Percentiles rank a stretch among this genome's conserved stretches.
These are phyloP conservation scores for Isoetes taiwanensis DNA, from an alignment of 75 land plant species.

Conservation along the genomic window DNA sequence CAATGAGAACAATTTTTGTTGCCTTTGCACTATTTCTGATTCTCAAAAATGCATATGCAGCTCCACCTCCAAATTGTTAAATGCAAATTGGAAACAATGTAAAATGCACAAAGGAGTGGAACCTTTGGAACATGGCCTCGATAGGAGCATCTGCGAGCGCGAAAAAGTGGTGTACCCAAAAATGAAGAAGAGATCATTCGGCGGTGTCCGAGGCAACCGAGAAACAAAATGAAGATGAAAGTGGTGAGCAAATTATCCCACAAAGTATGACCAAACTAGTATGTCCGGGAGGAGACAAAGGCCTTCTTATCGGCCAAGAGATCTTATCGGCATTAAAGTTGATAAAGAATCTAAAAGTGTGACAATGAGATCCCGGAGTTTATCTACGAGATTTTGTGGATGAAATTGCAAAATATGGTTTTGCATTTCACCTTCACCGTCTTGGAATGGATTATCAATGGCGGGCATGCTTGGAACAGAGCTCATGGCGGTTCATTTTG, in stretches of 20 bases:
- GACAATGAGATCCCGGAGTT: neutral
- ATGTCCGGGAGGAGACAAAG: constrained; percentile 4
- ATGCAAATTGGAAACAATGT: too few relatives aligned
- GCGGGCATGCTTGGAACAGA: neutral
- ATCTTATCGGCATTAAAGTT: neutral
- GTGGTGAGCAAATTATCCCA: neutral
- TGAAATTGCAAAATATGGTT: too few relatives aligned
- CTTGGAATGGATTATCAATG: constrained; percentile 2
- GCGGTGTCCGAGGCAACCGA: neutral
- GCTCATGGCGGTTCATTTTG: neutral
- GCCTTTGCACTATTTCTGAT: too few relatives aligned
- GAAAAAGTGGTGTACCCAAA: neutral
- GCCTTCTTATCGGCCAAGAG: neutral
- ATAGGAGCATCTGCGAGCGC: neutral
- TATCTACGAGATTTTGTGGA: neutral
- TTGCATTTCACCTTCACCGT: neutral
- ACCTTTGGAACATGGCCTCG: neutral
- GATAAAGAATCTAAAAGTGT: neutral
- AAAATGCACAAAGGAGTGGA: neutral
- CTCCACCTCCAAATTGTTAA: too few relatives aligned
- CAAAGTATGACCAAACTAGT: constrained; percentile 6
- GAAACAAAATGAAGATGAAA: constrained; percentile 8
- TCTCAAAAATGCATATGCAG: too few relatives aligned
- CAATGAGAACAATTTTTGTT: too few relatives aligned
- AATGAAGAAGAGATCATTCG: neutral